phyloP scores from a whole-genome alignment of 306 rosid genomes.

The Canavalia ensiformis region DNA sequence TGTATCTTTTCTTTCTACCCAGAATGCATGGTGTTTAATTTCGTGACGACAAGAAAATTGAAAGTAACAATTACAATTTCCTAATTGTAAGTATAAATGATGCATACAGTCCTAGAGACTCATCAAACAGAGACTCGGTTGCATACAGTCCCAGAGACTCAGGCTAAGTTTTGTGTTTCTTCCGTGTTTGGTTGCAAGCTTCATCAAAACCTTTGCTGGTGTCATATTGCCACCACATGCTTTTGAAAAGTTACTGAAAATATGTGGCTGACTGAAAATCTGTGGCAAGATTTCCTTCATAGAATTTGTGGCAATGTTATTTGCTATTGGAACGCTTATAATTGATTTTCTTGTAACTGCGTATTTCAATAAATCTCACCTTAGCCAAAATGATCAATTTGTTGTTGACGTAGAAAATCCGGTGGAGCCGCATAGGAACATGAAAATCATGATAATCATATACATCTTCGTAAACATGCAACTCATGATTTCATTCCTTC shows the following conservation, averaged over 20 bases:
- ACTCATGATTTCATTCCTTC: slow-evolving; percentile 60
- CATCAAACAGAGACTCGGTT: too few relatives aligned
- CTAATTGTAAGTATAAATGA: background rate
- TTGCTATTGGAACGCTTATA: slow-evolving; percentile 61
- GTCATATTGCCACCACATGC: slow-evolving; percentile 61
- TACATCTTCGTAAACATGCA: slow-evolving; percentile 68
- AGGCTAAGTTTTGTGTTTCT: too few relatives aligned
- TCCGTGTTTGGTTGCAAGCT: slow-evolving; percentile 54
- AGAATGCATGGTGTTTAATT: background rate
- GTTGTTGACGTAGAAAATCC: slow-evolving; percentile 31
- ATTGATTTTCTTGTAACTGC: slow-evolving; percentile 55
- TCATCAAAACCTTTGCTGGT: slow-evolving; percentile 59
- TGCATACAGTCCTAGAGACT: too few relatives aligned
- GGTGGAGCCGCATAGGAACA: background rate
- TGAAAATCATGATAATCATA: slow-evolving; percentile 50
- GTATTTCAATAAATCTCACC: slow-evolving; percentile 44
- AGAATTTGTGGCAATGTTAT: slow-evolving; percentile 58
- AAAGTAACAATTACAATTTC: background rate
- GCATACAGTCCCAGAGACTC: too few relatives aligned
- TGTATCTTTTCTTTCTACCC: too few relatives aligned
- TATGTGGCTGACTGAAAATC: slow-evolving; percentile 33
- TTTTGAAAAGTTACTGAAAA: slow-evolving; percentile 50
- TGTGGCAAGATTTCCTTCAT: slow-evolving; percentile 56
- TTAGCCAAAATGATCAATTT: background rate
- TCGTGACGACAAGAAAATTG: background rate